Base-by-base conservation (phyloP, 2,329 filamentous ascomycete genomes). In the Pseudogymnoascus sp. region DNA sequence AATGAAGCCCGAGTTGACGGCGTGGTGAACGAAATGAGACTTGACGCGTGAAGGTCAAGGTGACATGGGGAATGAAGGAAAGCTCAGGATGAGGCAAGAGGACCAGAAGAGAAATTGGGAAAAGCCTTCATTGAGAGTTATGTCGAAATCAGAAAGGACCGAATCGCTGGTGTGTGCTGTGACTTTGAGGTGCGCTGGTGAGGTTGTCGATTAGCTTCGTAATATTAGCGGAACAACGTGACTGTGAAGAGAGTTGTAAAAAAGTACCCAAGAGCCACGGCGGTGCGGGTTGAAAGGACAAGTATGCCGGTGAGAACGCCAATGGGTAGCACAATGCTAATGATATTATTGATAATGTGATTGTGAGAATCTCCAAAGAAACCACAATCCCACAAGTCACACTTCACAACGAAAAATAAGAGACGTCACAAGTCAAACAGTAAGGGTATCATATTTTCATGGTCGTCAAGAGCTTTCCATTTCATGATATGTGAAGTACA, bases 401-500 rank as follows among this genome's bases (percentile, higher is more conserved):
- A 8, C 16, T 5, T 54, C 47, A 54, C 9, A 54, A 30, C 11
- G 6, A 18, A 54, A 32, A 20, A 20, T 20, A 20, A 54, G n/a
- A 54, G 28, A 54, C 2, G 9, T 54, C 47, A 54, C 47, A 54
- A 54, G 28, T 11, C 28, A 25, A 25, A 25, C 22, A 54, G 47
- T 54, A 54, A 32, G 47, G 47, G 47, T 54, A 54, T 54, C 47
- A 34, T 50, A 54, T 20, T 54, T 43, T 54, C 47, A 54, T 54
- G 47, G 47, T 54, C 47, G 47, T 54, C 47, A 54, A 54, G 47
- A 54, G 47, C 47, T 54, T 54, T 54, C 47, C 47, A 54, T 54
- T 54, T 54, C 47, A 54, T 54, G 47, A 54, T 54, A 54, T 54
- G 47, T 54, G 47, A 54, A 54, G 47, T 54, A 54, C 47, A 54